Percentiles rank a stretch among this genome's conserved stretches.
These are phyloP conservation scores for Tetratostichococcus sp. DNA, from an alignment of 139 green algal species.

Conservation along the genomic window DNA sequence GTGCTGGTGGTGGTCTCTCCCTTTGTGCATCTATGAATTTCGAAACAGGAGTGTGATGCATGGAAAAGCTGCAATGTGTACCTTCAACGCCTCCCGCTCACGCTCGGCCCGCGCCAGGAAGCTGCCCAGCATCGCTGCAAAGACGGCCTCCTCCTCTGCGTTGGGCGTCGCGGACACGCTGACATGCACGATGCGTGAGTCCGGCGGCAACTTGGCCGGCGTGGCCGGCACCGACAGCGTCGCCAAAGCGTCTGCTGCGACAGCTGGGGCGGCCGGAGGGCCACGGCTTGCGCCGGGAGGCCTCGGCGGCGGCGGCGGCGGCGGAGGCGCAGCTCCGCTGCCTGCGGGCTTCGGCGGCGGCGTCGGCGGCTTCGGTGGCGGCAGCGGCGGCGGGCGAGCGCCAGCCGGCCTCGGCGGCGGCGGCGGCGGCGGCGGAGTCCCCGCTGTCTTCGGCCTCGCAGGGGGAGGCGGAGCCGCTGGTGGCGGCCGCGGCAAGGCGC, in stretches of 20 bases:
- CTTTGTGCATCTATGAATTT: too few species aligned
- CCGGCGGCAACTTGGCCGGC: neutral
- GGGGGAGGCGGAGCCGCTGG: too few species aligned
- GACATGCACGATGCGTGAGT: neutral
- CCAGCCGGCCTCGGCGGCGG: too few species aligned
- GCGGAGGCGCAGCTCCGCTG: neutral
- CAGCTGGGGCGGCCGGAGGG: neutral
- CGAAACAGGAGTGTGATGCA: too few species aligned
- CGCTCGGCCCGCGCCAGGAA: constrained; percentile 11
- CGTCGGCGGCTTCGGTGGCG: neutral
- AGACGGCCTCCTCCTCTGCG: constrained; percentile 16
- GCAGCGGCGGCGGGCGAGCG: too few species aligned
- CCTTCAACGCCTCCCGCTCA: constrained; percentile 1
- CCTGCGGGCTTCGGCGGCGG: neutral
- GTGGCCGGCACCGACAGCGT: neutral
- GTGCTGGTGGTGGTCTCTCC: too few species aligned
- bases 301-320: neutral
- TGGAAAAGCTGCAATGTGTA: too few species aligned
- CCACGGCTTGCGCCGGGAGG: neutral
- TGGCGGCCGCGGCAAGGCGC: too few species aligned
- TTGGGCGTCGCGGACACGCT: neutral
- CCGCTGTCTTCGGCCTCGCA: neutral
- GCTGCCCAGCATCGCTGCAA: constrained; percentile 8
- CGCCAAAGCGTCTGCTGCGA: neutral
- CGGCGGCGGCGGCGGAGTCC: neutral